Evolutionary conservation across 768 basidiomycete genomes (phyloP), one percentile per base, ranked within the genome.

Genomic region (Strobilomyces confusus): DNA sequence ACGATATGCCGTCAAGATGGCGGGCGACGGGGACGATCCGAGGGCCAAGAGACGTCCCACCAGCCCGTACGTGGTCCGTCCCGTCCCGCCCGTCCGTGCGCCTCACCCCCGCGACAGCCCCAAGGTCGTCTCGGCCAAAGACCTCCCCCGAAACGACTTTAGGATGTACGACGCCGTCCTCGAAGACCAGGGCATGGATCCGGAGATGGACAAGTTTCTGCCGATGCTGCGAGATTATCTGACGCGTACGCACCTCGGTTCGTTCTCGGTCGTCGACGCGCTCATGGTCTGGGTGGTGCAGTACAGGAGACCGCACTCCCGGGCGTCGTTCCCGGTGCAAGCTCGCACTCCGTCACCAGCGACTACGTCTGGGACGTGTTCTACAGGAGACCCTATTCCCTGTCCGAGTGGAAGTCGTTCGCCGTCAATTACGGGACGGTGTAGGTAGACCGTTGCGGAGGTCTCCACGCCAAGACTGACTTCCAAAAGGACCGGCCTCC

Each of bases 281-380:
- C 52, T 60, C n/a, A 64, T 44, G 4, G 6, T 22, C 15, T 25
- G 17, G 7, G 23, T 26, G 23, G 3, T 33, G 11, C 47, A 72
- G 69, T 73, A 29, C 65, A 65, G 42, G 66, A 69, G 1, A 51
- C 61, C 7, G n/a, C 57, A 11, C 54, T 58, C 37, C 47, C 62
- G 22, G 46, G 33, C 40, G 37, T 48, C 32, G 30, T 55, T 25
- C n/a, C 54, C n/a, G 47, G 22, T 20, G 11, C 41, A 33, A 30
- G 34, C 26, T 14, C 41, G 13, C 19, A 51, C 40, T 32, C 15
- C 6, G 1, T 36, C 14, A 20, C 60, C 52, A n/a, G 65, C 25
- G 89, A 90, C 60, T 92, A 88, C 58, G 89, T 92, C 22, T 91
- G 85, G 82, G 89, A 92, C 61, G 80, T 92, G 20, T 92, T 90